Base-by-base conservation (phyloP, 305 asterid genomes). In the Fraxinus dipetala region DNA sequence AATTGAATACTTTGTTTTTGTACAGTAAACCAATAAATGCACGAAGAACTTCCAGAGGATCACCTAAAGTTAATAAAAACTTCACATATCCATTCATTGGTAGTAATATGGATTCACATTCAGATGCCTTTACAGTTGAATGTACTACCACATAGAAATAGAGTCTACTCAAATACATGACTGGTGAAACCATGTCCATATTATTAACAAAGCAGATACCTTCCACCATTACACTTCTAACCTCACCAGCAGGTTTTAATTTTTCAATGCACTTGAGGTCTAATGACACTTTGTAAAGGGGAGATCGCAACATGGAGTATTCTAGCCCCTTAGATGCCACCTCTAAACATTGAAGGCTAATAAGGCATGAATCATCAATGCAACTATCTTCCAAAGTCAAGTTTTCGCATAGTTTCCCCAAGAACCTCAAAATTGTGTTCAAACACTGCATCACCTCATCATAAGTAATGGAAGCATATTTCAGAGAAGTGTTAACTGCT, bases 231-330 rank as follows among this genome's bases (percentile, higher is more conserved):
- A 69, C 88, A 74, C 70, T 69, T 70, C 81, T 89, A 79, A 83
- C 61, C 83, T 84, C 90, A 73, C 77, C 63, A 77, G 85, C 80
- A 82, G 54, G 80, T 76, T 85, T 88, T 74, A 86, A 72, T 13
- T 70, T 87, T 67, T 85, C 83, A 24, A 86, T 75, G 84, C 45
- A 83, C 81, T 86, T 83, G 9, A 86, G 69, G 69, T 89, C 91
- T 61, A 88, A 43, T 75, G 73, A 76, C 88, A 91, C 86, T 87
- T 90, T 89, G 91, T 92, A 94, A 28, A 91, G 93, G 87, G 91
- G 93, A 81, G 95, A 92, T 84, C 82, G 90, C 80, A 94, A 83
- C 83, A 89, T 84, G 59, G 90, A 87, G 59, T 95, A 87, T 81
- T 90, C 91, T 89, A 94, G 77, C 79, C 83, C 91, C 90, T 86